A percentile compares a stretch with the other conserved stretches of the same genome.
Evolutionary conservation across 495 filamentous ascomycete species (phyloP).

Genomic region (Haplographium delicatum): DNA sequence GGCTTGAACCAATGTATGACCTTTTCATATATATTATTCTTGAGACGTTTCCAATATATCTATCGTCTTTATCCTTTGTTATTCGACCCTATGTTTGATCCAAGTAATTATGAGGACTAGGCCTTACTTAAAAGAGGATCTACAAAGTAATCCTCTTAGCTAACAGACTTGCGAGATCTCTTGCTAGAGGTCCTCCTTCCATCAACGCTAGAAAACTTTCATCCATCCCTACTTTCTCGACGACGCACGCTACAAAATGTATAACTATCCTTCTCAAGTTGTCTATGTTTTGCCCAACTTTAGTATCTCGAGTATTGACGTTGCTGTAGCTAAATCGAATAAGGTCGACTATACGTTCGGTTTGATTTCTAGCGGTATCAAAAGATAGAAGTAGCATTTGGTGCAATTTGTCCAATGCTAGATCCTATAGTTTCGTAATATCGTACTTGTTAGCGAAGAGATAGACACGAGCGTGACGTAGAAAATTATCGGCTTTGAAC

Average conservation of each 20-base stretch:
- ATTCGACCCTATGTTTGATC: too few relatives aligned
- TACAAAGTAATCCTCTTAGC: too few relatives aligned
- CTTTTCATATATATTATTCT: too few relatives aligned
- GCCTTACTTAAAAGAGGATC: too few relatives aligned
- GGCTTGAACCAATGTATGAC: too few relatives aligned
- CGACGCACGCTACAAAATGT: constrained; percentile 4
- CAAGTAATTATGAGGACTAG: too few relatives aligned
- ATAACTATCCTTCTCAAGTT: constrained; percentile 12
- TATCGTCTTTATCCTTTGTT: too few relatives aligned
- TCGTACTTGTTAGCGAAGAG: constrained; percentile 17
- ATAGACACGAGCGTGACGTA: constrained; percentile 15
- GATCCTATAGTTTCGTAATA: background rate
- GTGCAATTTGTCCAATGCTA: constrained; percentile 17
- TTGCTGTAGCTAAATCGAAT: constrained; percentile 12
- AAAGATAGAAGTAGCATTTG: background rate
- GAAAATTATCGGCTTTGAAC: constrained; percentile 13
- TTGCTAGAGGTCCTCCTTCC: constrained; percentile 11
- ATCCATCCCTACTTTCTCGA: constrained; percentile 7
- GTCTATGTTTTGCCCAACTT: constrained; percentile 7
- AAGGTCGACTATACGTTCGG: constrained; percentile 4
- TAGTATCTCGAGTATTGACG: constrained; percentile 11
- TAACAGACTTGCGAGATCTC: constrained; percentile 12
- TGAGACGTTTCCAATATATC: too few relatives aligned
- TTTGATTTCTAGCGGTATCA: constrained; percentile 3
- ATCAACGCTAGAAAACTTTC: constrained; percentile 13